Evolutionary conservation across 768 basidiomycete species (phyloP), one percentile per base, ranked within the genome.

Genomic region (Pisolithus sp.): DNA sequence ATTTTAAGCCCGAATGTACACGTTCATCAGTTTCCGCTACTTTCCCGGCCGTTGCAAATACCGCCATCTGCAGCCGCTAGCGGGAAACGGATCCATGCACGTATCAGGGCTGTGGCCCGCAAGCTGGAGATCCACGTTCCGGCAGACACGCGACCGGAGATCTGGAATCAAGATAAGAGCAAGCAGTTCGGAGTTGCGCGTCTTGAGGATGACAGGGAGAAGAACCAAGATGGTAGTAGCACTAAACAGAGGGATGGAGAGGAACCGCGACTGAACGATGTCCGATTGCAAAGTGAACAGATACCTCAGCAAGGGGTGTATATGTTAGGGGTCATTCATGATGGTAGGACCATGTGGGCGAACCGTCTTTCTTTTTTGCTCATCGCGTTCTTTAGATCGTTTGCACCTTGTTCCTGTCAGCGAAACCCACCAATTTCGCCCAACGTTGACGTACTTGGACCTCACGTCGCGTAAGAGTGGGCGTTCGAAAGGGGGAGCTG

Each of bases 401-500:
- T 71, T 93, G 42, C 81, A 92, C 66, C 73, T 93, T 15, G 84
- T 92, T 62, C 87, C 89, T 37, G 79, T 93, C 61, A 77, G 70
- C 55, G 80, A 89, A 69, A 85, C 80, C 0, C 86, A 91, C 61
- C 91, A 93, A 65, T 76, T 93, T 57, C 82, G 89, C 42, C 90
- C 90, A 8, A 85, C 86, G 3, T 68, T 92, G 57, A 88, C 86
- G 17, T 89, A 93, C 68, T 74, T 93, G 55, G 91, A 93, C 63
- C 68, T 80, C 53, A 64, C 85, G 50, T 81, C 83, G 21, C 81
- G 81, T 36, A 89, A 85, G 71, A 72, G 66, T 54, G 79, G 74
- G 58, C 80, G 77, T 44, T 71, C 73, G 20, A 70, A 71, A 38
- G 63, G 67, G 39, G 76, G 64, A 13, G 68, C 60, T 31, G 81